Conservation (phyloP, 768 basidiomycete species). For the Hysterangium stoloniferum region DNA sequence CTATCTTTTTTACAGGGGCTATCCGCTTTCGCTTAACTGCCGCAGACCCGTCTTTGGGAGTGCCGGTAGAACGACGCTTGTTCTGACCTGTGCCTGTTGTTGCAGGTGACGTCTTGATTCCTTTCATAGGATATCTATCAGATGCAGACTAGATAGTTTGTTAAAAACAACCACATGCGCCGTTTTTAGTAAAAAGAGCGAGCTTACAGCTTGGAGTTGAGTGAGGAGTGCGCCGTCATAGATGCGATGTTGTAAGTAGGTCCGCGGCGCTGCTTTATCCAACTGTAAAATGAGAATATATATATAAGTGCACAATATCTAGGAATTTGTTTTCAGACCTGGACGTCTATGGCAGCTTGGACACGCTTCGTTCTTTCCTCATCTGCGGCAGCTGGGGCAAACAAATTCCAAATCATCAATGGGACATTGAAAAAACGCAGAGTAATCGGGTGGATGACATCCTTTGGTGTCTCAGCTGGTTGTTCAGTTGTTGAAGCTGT, state of each 20-base stretch:
- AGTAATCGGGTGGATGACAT: slow-evolving; percentile 3
- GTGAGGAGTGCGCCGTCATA: slow-evolving; percentile 46
- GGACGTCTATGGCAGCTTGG: slow-evolving; percentile 4
- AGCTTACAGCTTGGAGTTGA: slow-evolving; percentile 51
- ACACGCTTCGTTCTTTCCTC: slow-evolving; percentile 34
- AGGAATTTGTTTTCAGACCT: neutral
- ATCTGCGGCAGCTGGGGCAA: slow-evolving; percentile 55
- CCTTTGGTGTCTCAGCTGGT: slow-evolving; percentile 28
- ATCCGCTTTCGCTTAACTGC: slow-evolving; percentile 4
- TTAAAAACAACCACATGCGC: neutral
- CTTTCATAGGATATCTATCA: slow-evolving; percentile 9
- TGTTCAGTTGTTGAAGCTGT: slow-evolving; percentile 8
- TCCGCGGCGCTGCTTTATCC: slow-evolving; percentile 2
- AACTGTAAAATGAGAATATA: neutral
- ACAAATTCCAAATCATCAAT: slow-evolving; percentile 45
- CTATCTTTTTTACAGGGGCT: neutral
- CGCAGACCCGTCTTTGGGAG: neutral
- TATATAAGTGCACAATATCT: neutral
- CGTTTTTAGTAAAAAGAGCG: neutral
- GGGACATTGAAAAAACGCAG: slow-evolving; percentile 45
- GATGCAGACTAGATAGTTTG: neutral
- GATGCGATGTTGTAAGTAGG: slow-evolving; percentile 50
- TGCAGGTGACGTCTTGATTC: neutral
- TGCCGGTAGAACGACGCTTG: slow-evolving; percentile 1
- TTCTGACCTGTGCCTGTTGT: neutral